phyloP scores from a whole-genome alignment of 352 stramenopile genomes.

The Globisporangium rhizosaccharum region DNA sequence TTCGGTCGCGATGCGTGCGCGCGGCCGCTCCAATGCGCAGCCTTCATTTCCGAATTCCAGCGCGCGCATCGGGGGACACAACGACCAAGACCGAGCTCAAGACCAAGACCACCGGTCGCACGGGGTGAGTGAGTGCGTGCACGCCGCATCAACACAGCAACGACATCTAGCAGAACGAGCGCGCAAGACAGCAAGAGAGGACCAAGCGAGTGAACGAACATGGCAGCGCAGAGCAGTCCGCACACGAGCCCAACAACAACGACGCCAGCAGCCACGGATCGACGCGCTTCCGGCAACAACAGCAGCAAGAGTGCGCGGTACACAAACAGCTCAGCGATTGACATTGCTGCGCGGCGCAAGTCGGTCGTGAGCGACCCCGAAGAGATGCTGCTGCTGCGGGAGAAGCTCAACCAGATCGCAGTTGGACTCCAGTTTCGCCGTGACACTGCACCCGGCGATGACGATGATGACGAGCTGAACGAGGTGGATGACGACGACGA shows the following conservation, averaged over 20 bases:
- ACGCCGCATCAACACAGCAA: not conserved
- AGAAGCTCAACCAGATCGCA: conserved; percentile 74
- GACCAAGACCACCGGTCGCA: not conserved
- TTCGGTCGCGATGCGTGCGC: not conserved
- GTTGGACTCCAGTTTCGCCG: conserved; percentile 20
- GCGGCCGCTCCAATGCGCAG: not conserved
- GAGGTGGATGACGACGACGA: conserved; percentile 19
- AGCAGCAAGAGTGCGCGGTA: not conserved
- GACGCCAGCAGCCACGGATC: not conserved
- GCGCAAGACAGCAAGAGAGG: not conserved
- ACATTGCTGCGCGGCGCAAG: conserved; percentile 28
- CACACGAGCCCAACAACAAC: not conserved
- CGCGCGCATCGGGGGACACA: not conserved
- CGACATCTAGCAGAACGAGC: not conserved
- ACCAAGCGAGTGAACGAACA: not conserved
- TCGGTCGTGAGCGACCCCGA: conserved; percentile 54
- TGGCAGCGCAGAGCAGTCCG: conserved; percentile 30
- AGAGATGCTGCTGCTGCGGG: conserved; percentile 59
- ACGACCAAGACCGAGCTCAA: not conserved
- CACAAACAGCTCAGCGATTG: not conserved
- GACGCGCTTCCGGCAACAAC: too few relatives aligned
- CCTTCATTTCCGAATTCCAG: not conserved
- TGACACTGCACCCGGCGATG: conserved; percentile 14
- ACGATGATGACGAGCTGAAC: conserved; percentile 14
- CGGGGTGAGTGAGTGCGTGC: too few relatives aligned